Evolutionary conservation across 163 green algal genomes (phyloP).

Genomic region (Scenedesmus sp.): DNA sequence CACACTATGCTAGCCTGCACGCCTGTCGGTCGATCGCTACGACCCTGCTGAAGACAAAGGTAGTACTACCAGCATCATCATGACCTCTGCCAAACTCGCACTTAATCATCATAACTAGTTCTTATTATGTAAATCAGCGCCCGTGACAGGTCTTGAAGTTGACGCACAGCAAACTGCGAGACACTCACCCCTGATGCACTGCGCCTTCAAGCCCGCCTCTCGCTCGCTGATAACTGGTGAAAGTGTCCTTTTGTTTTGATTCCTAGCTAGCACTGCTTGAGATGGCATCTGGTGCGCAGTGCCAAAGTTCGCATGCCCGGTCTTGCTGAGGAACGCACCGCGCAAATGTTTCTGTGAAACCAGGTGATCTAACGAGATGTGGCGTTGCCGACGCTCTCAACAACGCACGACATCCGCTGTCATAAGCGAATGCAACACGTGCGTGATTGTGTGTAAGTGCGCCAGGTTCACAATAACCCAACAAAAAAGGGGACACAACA

Average conservation of each 20-base stretch:
- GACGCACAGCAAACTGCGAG: neutral
- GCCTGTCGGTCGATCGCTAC: neutral
- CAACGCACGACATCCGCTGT: neutral
- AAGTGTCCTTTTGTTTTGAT: neutral
- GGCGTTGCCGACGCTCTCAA: neutral
- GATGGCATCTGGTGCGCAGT: conserved; percentile 3
- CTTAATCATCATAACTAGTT: neutral
- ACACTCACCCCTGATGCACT: conserved; percentile 13
- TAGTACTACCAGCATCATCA: neutral
- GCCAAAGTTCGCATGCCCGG: neutral
- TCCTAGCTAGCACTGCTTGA: neutral
- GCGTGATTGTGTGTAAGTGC: neutral
- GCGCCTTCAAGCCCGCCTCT: neutral
- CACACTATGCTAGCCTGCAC: neutral
- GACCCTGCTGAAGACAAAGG: neutral
- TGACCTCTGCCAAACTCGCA: neutral
- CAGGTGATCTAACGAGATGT: neutral
- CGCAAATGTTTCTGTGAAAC: neutral
- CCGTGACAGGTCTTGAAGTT: neutral
- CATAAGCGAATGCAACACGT: neutral
- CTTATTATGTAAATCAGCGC: neutral
- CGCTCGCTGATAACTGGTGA: neutral
- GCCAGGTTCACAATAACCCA: neutral
- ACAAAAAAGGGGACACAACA: neutral
- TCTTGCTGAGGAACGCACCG: neutral